Conservation (phyloP, 345 rosid genomes). For the Carallia brachiata region DNA sequence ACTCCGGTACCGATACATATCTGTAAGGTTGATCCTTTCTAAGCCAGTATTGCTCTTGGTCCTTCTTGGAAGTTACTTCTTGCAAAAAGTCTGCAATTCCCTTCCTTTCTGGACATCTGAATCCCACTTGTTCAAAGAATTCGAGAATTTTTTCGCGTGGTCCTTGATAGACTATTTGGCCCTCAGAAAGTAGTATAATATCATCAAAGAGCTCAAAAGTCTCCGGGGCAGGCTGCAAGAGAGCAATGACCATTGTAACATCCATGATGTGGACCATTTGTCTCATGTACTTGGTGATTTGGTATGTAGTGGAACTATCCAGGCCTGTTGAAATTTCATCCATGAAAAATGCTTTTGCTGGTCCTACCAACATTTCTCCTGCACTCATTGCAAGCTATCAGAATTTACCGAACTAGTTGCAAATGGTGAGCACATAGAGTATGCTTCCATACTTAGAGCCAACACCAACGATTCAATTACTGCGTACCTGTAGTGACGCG, state of each 20-base stretch:
- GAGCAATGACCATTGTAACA: conserved; percentile 54
- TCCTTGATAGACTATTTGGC: conserved; percentile 59
- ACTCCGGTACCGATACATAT: conserved; percentile 40
- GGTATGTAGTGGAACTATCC: conserved; percentile 65
- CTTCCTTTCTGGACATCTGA: conserved; percentile 60
- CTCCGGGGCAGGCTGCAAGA: conserved; percentile 65
- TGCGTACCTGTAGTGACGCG: conserved; percentile 52
- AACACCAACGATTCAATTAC: not conserved
- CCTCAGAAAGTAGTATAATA: conserved; percentile 55
- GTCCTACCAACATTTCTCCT: conserved; percentile 75
- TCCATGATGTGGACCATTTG: conserved; percentile 68
- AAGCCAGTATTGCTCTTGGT: conserved; percentile 59
- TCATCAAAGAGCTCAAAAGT: conserved; percentile 59
- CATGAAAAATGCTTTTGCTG: conserved; percentile 61
- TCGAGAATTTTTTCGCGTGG: conserved; percentile 48
- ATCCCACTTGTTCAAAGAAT: conserved; percentile 49
- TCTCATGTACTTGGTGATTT: conserved; percentile 48
- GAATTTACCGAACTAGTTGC: not conserved
- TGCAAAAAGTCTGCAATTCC: conserved; percentile 60
- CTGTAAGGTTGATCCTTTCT: conserved; percentile 35
- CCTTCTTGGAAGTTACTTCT: conserved; percentile 59
- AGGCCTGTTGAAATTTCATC: conserved; percentile 66
- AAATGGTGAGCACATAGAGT: not conserved
- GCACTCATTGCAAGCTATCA: conserved; percentile 13
- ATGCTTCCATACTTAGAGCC: not conserved